phyloP scores from a whole-genome alignment of 768 basidiomycete species.

The Inosperma sp. region DNA sequence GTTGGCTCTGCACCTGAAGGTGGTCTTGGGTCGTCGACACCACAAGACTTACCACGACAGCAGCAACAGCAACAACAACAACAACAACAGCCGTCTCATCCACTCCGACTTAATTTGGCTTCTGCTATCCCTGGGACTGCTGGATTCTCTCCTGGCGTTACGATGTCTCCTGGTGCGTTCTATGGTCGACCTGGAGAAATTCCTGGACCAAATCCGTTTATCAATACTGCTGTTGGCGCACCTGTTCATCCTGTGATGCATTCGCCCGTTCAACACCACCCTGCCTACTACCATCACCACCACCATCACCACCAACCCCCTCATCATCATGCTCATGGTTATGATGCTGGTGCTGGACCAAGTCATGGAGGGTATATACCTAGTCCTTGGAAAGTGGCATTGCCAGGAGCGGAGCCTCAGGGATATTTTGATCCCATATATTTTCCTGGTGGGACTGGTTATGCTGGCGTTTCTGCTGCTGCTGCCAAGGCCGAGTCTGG shows the following conservation, averaged over 20 bases:
- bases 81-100: slow-evolving; percentile 3
- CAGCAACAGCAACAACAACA: too few species aligned
- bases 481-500: not conserved
- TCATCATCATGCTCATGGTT: not conserved
- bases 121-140: slow-evolving; percentile 20
- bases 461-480: not conserved
- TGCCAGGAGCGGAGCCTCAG: slow-evolving; percentile 30
- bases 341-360: not conserved
- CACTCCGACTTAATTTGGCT: slow-evolving; percentile 57
- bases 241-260: slow-evolving; percentile 32
- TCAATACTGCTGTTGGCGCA: slow-evolving; percentile 45
- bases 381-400: slow-evolving; percentile 20
- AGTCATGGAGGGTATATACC: slow-evolving; percentile 27
- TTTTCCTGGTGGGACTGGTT: slow-evolving; percentile 23
- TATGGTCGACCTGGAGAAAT: slow-evolving; percentile 56
- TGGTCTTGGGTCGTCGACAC: not conserved
- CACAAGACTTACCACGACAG: slow-evolving; percentile 5
- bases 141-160: slow-evolving; percentile 65
- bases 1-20: not conserved
- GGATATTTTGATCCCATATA: slow-evolving; percentile 45
- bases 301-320: not conserved
- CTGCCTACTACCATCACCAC: not conserved
- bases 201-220: slow-evolving; percentile 35
- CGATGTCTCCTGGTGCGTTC: slow-evolving; percentile 72
- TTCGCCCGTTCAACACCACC: not conserved